Conservation (phyloP, 2,329 filamentous ascomycete genomes). For the Ceratocystis ficicola region DNA sequence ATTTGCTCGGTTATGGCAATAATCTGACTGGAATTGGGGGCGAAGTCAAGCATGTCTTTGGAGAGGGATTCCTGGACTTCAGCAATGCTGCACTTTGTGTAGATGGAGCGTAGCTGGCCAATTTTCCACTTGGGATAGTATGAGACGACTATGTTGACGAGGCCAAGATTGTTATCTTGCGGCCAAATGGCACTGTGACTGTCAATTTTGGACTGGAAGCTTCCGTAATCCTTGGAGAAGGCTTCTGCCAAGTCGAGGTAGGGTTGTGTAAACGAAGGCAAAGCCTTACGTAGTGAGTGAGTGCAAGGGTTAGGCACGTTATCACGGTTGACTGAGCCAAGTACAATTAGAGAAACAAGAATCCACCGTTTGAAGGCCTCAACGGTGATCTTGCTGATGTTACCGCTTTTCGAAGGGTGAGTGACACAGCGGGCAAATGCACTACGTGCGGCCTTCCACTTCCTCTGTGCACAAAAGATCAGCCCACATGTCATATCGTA, state of each 20-base stretch:
- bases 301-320: background rate
- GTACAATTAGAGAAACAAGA: slow-evolving; percentile 58
- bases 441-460: slow-evolving; percentile 51
- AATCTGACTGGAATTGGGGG: slow-evolving; percentile 35
- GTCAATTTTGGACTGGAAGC: slow-evolving; percentile 52
- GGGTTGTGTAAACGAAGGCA: slow-evolving; percentile 45
- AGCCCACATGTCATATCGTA: slow-evolving; percentile 56
- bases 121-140: slow-evolving; percentile 68
- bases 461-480: slow-evolving; percentile 47
- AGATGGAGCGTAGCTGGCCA: slow-evolving; percentile 58
- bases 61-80: slow-evolving; percentile 41
- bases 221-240: slow-evolving; percentile 42
- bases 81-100: slow-evolving; percentile 45
- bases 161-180: slow-evolving; percentile 58
- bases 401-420: slow-evolving; percentile 47
- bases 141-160: slow-evolving; percentile 56
- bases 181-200: slow-evolving; percentile 47
- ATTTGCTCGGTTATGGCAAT: slow-evolving; percentile 41
- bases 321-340: slow-evolving; percentile 39
- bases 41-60: slow-evolving; percentile 39
- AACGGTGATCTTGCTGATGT: slow-evolving; percentile 56
- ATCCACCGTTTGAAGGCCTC: slow-evolving; percentile 91
- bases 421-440: slow-evolving; percentile 55
- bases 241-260: slow-evolving; percentile 59
- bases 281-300: slow-evolving; percentile 13